Base-by-base conservation (phyloP, 2,329 filamentous ascomycete species). In the Colletotrichum falcatum region DNA sequence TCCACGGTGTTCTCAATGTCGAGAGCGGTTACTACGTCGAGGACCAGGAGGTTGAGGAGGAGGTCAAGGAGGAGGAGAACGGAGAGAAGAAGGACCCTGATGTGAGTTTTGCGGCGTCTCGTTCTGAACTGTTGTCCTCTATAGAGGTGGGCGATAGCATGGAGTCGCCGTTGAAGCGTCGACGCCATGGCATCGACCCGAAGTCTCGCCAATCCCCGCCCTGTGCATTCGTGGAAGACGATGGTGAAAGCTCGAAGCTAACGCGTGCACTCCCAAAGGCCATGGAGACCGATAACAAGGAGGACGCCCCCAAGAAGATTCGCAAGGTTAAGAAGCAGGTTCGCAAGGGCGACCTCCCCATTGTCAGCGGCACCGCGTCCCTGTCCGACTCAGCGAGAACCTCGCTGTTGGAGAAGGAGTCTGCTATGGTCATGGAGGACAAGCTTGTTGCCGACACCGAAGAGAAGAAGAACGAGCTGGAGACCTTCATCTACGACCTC, bases 261-360 rank as follows among this genome's bases (percentile, higher is more conserved):
- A 81, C 75, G 61, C 64, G 12, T 49, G 64, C 26, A 35, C 66
- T 37, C 48, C 59, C 66, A 60, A 79, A 94, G 92, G 91, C 93
- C 74, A 97, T 96, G 94, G 94, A 97, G 46, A 95, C 93, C 61
- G 94, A 97, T 75, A 88, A 85, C 76, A 88, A 90, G 72, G 87
- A 88, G 3, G 88, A 90, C 65, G 89, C 87, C 77, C 84, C 90
- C 72, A 94, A 94, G 91, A 94, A 94, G 91, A 97, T 90, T 64
- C 92, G 95, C 80, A 98, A 98, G 87, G 94, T 99, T 76, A 98
- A 98, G 92, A 99, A 98, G 90, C 95, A 98, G 85, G 93, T 98
- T 74, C 93, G 95, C 83, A 98, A 98, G 88, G 96, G 96, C 74
- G 95, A 98, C 75, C 88, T 99, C 66, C 94, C 95, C 73, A 92